Percentiles rank a stretch among this genome's conserved stretches.
These are phyloP conservation scores for Papilionanthe hybrid DNA, from an alignment of 116 monocot species.

Conservation along the genomic window DNA sequence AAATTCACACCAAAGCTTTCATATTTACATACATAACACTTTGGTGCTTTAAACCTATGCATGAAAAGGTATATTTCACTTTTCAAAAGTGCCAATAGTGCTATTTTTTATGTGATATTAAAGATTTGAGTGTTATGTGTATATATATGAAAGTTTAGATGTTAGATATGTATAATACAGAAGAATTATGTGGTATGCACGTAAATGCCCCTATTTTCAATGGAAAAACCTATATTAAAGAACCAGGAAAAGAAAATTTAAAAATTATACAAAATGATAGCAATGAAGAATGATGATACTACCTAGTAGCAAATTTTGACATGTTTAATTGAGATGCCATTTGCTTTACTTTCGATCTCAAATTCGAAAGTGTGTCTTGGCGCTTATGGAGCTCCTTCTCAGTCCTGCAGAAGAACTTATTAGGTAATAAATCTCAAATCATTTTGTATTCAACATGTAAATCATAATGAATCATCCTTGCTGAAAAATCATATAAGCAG, in stretches of 20 bases:
- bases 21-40: too few relatives aligned
- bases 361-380: slow-evolving; percentile 39
- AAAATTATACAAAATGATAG: neutral
- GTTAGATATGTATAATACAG: too few relatives aligned
- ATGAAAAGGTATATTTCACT: too few relatives aligned
- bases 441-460: neutral
- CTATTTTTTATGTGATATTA: too few relatives aligned
- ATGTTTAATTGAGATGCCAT: slow-evolving; percentile 60
- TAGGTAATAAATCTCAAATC: neutral
- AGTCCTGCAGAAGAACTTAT: slow-evolving; percentile 20
- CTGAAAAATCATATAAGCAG: neutral
- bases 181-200: too few relatives aligned
- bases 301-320: slow-evolving; percentile 58
- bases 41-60: too few relatives aligned
- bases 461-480: neutral
- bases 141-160: too few relatives aligned
- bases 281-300: neutral
- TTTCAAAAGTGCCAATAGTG: too few relatives aligned
- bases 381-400: slow-evolving; percentile 56
- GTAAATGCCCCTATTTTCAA: neutral
- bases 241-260: neutral
- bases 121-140: too few relatives aligned
- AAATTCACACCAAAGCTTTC: too few relatives aligned
- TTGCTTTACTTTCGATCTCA: slow-evolving; percentile 59
- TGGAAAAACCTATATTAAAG: neutral